Percentiles rank a stretch among this genome's conserved stretches.
These are phyloP conservation scores for Pseudocercospora musae DNA, from an alignment of 2,329 filamentous ascomycete species.

Conservation along the genomic window DNA sequence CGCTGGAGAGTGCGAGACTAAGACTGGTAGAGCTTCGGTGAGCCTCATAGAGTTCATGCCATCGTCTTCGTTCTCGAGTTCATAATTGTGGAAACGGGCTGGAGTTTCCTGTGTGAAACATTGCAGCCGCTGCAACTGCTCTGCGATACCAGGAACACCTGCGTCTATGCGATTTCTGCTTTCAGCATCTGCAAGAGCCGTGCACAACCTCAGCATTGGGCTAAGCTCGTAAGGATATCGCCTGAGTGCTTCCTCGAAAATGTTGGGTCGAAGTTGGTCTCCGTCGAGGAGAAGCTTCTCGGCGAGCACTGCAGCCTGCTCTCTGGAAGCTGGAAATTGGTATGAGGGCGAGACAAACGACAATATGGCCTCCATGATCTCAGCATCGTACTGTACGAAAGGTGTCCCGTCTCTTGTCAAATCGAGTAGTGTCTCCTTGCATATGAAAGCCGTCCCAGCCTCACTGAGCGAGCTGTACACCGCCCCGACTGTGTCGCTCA, in stretches of 20 bases:
- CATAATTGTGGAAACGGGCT: constrained; percentile 67
- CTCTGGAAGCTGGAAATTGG: constrained; percentile 1
- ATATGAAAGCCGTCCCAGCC: constrained; percentile 57
- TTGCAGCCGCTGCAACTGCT: constrained; percentile 62
- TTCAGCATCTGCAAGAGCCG: constrained; percentile 21
- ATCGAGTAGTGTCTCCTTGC: constrained; percentile 65
- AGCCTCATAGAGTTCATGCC: constrained; percentile 77
- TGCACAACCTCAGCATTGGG: constrained; percentile 59
- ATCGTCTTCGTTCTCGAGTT: constrained; percentile 78
- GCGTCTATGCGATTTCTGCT: not conserved
- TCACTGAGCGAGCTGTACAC: constrained; percentile 50
- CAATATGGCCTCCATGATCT: constrained; percentile 65
- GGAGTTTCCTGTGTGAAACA: constrained; percentile 78
- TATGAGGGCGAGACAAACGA: constrained; percentile 51
- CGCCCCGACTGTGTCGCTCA: constrained; percentile 45
- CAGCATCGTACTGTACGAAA: constrained; percentile 68
- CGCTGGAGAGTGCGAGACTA: constrained; percentile 39
- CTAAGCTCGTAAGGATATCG: constrained; percentile 83
- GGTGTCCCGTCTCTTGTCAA: constrained; percentile 65
- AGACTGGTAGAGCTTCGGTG: constrained; percentile 60
- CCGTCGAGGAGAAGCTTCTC: constrained; percentile 56
- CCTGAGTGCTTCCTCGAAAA: constrained; percentile 66
- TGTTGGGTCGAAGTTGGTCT: constrained; percentile 50
- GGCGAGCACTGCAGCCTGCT: constrained; percentile 34
- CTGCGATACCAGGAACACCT: constrained; percentile 11